Evolutionary conservation across 805 yeast genomes (phyloP).

Genomic region (Teunomyces aglyptinius): DNA sequence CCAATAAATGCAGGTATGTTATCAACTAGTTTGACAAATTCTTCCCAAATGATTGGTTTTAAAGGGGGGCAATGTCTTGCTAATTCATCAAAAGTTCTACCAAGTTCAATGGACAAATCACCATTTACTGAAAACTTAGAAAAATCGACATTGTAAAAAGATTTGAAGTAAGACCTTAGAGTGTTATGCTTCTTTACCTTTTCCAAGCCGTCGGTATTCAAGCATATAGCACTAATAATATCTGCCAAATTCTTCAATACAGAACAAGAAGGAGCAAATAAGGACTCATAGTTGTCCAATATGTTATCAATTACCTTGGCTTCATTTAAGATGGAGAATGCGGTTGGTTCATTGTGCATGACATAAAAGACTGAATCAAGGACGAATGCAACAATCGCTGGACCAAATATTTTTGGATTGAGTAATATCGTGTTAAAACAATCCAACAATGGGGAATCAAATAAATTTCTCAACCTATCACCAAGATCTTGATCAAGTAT

Average conservation of each 20-base stretch:
- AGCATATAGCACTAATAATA: conserved; percentile 76
- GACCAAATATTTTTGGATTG: conserved; percentile 64
- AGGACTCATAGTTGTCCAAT: conserved; percentile 52
- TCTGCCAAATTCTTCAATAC: conserved; percentile 65
- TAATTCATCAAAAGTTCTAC: conserved; percentile 72
- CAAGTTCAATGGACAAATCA: conserved; percentile 46
- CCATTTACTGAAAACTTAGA: conserved; percentile 51
- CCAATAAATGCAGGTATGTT: conserved; percentile 40
- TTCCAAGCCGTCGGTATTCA: conserved; percentile 69
- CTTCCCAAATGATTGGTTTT: conserved; percentile 54
- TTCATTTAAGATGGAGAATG: conserved; percentile 76
- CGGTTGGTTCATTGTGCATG: conserved; percentile 88
- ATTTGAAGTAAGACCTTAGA: conserved; percentile 44
- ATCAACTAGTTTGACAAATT: conserved; percentile 45
- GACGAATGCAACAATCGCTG: conserved; percentile 56
- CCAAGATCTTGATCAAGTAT: conserved; percentile 74
- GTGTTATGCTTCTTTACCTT: conserved; percentile 45
- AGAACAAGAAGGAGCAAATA: conserved; percentile 58
- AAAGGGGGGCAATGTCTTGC: conserved; percentile 80
- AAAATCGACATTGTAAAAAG: conserved; percentile 47
- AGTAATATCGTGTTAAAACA: conserved; percentile 58
- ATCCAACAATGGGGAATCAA: conserved; percentile 75
- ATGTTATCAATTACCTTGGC: conserved; percentile 69
- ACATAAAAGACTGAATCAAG: conserved; percentile 66
- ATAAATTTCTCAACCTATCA: conserved; percentile 78